Evolutionary conservation across 495 filamentous ascomycete species (phyloP).

Genomic region (Letharia columbiana): DNA sequence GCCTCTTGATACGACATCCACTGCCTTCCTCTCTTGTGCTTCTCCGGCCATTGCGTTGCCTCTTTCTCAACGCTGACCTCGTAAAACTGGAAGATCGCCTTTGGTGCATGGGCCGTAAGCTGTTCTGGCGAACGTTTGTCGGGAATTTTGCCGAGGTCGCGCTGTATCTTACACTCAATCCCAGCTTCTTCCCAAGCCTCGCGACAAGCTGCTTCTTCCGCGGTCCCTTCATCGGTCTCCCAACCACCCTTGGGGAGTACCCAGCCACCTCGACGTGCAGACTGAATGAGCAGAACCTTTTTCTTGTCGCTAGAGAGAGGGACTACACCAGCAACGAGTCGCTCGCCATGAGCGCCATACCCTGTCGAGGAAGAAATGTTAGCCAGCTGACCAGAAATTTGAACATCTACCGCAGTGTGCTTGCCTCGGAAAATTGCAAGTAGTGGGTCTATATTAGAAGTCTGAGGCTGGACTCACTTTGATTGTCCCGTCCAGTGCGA

Average conservation of each 20-base stretch:
- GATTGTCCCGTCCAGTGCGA: constrained; percentile 41
- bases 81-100: constrained; percentile 79
- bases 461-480: constrained; percentile 34
- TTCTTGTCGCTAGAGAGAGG: constrained; percentile 67
- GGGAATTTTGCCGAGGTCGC: constrained; percentile 75
- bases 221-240: constrained; percentile 80
- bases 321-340: constrained; percentile 91
- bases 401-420: neutral
- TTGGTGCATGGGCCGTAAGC: constrained; percentile 56
- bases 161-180: constrained; percentile 69
- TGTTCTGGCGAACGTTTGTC: constrained; percentile 58
- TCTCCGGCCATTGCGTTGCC: constrained; percentile 86
- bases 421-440: neutral
- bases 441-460: neutral
- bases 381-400: constrained; percentile 3
- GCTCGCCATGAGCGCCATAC: constrained; percentile 84
- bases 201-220: constrained; percentile 58
- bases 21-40: constrained; percentile 76
- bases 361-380: constrained; percentile 44
- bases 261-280: constrained; percentile 80
- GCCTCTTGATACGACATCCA: constrained; percentile 85
- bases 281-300: constrained; percentile 87
- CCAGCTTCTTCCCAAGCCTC: constrained; percentile 99
- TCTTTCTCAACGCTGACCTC: constrained; percentile 75
- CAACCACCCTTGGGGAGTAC: constrained; percentile 96